Conservation (phyloP, 2,329 filamentous ascomycete species). For the Didymellaceae sp. region DNA sequence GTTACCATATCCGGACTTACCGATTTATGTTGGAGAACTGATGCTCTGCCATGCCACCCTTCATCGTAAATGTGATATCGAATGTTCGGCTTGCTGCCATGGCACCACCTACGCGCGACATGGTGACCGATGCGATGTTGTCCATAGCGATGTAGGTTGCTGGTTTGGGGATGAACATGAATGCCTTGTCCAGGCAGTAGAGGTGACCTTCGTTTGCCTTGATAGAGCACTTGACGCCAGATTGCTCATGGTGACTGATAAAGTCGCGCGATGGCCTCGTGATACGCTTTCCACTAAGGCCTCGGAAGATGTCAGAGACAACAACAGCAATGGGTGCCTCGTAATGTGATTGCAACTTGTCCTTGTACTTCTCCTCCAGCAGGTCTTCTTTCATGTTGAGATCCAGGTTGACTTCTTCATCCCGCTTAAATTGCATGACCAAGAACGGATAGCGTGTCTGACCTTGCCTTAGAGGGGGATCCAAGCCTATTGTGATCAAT, state of each 20-base stretch:
- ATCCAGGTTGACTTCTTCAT: conserved; percentile 95
- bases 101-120: conserved; percentile 93
- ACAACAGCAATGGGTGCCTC: conserved; percentile 89
- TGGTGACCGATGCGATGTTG: conserved; percentile 87
- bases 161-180: conserved; percentile 98
- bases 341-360: conserved; percentile 86
- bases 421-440: conserved; percentile 98
- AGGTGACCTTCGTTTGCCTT: conserved; percentile 98
- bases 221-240: conserved; percentile 99
- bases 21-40: conserved; percentile 99
- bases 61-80: conserved; percentile 92
- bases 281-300: conserved; percentile 92
- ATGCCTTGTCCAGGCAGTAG: conserved; percentile 96
- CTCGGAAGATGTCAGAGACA: conserved; percentile 93
- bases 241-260: conserved; percentile 88
- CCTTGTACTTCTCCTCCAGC: conserved; percentile 84
- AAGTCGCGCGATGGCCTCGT: conserved; percentile 95
- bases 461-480: conserved; percentile 93
- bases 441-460: conserved; percentile 98
- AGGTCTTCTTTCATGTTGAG: conserved; percentile 94
- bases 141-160: conserved; percentile 97
- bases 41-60: conserved; percentile 83
- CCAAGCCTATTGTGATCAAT: conserved; percentile 91
- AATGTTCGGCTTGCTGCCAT: conserved; percentile 95
- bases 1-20: conserved; percentile 52